Evolutionary conservation across 345 rosid species (phyloP).

Genomic region (Bruguiera sexangula): DNA sequence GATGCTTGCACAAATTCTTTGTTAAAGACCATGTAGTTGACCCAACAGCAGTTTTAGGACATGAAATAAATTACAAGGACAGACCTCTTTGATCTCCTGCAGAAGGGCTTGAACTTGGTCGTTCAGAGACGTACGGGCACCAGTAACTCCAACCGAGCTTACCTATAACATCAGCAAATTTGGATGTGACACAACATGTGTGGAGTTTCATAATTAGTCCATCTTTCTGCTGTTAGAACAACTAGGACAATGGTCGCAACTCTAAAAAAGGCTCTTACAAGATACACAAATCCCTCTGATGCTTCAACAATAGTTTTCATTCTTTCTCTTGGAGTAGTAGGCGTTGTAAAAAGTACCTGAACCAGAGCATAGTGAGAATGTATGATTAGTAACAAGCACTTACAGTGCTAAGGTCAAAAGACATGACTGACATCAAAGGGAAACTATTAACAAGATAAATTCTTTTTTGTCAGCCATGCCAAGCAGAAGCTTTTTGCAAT

Average conservation of each 20-base stretch:
- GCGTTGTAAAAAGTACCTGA: constrained; percentile 84
- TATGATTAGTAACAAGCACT: background rate
- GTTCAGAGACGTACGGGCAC: constrained; percentile 72
- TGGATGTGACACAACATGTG: background rate
- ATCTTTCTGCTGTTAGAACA: constrained; percentile 5
- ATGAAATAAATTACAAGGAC: constrained; percentile 2
- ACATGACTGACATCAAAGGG: background rate
- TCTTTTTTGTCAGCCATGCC: background rate
- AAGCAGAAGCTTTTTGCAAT: background rate
- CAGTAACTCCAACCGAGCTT: constrained; percentile 87
- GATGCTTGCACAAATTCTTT: no score
- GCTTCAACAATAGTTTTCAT: constrained; percentile 84
- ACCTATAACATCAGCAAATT: constrained; percentile 44
- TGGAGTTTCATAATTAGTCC: background rate
- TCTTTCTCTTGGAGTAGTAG: constrained; percentile 66
- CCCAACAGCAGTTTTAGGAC: background rate
- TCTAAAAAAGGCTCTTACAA: constrained; percentile 43
- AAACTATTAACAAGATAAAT: background rate
- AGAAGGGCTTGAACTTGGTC: constrained; percentile 59
- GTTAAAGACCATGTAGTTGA: no score
- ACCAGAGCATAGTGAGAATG: background rate
- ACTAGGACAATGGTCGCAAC: background rate
- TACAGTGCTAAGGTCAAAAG: background rate
- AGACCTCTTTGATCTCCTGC: constrained; percentile 64
- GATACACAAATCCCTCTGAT: constrained; percentile 81